Conservation (phyloP, 1,284 basidiomycete genomes). For the Rhodotorula sp. region DNA sequence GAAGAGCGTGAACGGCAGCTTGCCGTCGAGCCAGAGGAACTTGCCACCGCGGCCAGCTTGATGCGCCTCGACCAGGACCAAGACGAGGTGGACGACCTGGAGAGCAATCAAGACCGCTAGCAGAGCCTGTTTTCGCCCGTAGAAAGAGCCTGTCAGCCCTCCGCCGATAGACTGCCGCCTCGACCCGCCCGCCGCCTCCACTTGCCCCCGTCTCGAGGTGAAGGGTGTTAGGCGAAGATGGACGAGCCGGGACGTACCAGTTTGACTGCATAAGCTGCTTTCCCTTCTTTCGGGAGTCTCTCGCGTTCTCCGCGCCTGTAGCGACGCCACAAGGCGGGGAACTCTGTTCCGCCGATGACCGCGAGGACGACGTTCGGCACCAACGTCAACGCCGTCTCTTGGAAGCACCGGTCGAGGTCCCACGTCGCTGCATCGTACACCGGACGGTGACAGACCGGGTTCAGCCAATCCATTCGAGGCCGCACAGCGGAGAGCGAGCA, state of each 20-base stretch:
- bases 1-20: conserved; percentile 32
- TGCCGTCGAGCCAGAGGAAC: conserved; percentile 16
- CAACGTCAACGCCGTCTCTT: conserved; percentile 66
- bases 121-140: conserved; percentile 4
- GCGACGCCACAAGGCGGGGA: conserved; percentile 54
- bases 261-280: conserved; percentile 24
- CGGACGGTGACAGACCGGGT: conserved; percentile 57
- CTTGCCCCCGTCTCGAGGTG: neutral
- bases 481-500: too few species aligned
- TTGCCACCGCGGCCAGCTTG: conserved; percentile 1
- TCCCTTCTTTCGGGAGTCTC: conserved; percentile 22
- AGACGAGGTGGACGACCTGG: conserved; percentile 23
- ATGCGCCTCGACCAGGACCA: conserved; percentile 20
- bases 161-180: neutral
- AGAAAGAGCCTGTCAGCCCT: neutral
- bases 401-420: conserved; percentile 80
- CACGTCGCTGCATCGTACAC: conserved; percentile 64
- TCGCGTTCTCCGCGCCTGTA: conserved; percentile 45
- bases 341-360: conserved; percentile 58
- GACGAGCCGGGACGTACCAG: conserved; percentile 17
- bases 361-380: conserved; percentile 57
- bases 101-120: conserved; percentile 5
- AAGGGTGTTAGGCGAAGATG: neutral
- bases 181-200: conserved; percentile 1
- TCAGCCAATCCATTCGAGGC: conserved; percentile 38